Evolutionary conservation across 768 basidiomycete genomes (phyloP), one percentile per base, ranked within the genome.

Genomic region (Russula virescens): DNA sequence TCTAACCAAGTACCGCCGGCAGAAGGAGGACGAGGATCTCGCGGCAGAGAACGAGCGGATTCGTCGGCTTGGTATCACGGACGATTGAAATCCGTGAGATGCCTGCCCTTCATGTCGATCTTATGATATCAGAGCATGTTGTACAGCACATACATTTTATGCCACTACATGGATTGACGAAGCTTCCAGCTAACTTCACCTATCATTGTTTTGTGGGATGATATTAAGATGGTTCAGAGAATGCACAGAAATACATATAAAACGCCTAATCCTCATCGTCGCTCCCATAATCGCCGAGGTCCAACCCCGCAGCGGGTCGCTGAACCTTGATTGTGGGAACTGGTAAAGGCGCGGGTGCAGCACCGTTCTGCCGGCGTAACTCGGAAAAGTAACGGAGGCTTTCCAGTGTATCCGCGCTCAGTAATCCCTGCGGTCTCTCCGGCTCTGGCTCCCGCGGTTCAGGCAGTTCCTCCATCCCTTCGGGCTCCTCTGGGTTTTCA

Each of bases 331-430:
- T 68, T 60, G 70, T 65, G 9, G 66, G 60, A 0, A 74, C 68
- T 4, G 71, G 69, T 38, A 60, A 28, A 19, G 64, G 55, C n/a
- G 59, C 66, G 2, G 61, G 60, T 2, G 65, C 70, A 8, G 60
- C 68, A 28, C 81, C 86, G 65, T 85, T 86, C 66, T 84, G 78
- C 75, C 86, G 84, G 64, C 88, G 83, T 66, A 98, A 86, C 73
- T 94, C 88, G 9, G 94, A 87, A 71, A 97, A 94, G 70, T 92
- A 95, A 72, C 87, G 91, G 54, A 99, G 75, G 51, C 94, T 89
- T 68, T 96, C 92, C 26, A 98, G 72, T 13, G 96, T 90, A 68
- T 96, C 94, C 5, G 85, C 80, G 60, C 79, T 91, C 40, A 99
- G 77, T 45, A 99, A 73, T 0, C 93, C 88, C 31, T 69, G 72